Base-by-base conservation (phyloP, 805 yeast species). In the Yarrowia deformans region DNA sequence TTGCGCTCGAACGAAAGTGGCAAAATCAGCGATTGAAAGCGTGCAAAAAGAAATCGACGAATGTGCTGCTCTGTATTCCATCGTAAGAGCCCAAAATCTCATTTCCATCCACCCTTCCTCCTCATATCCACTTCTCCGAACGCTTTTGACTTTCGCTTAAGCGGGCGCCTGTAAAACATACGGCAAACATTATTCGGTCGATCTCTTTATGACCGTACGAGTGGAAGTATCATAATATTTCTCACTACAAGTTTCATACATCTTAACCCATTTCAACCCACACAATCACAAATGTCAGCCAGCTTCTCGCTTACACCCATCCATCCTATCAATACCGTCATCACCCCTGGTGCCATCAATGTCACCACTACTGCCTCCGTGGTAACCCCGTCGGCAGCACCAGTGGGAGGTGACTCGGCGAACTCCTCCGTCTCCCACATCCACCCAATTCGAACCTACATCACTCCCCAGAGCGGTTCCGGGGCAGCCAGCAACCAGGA, bases 391-490 rank as follows among this genome's bases (percentile, higher is more conserved):
- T 18, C 60, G 8, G 34, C 10, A 7, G 34, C 35, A 23, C 29
- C 29, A 1, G 43, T n/a, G 3, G 23, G 23, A 18, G 32, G 23
- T 10, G 37, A 16, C 35, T 35, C 58, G 2, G 2, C 58, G 18
- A 46, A 40, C 45, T 35, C 63, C 19, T 16, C 63, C 37, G 63
- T 56, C n/a, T 40, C 63, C 14, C 63, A 56, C 19, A 40, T 56
- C 48, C 63, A 56, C 63, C 63, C 63, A 9, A 56, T 56, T 29
- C 19, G 39, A 23, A 56, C 63, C 9, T 40, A 40, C 9, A 56
- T 56, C 63, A 56, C 63, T 10, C 63, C 48, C 23, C 63, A 23
- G 63, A 16, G 61, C 34, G 50, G 50, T 13, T 54, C 60, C 13
- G 35, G 23, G 4, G 58, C 34, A 0, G 34, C 34, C 43, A 54